Percentiles rank a stretch among this genome's conserved stretches.
Conservation (phyloP, 768 basidiomycete species). For the Kwoniella pini region DNA sequence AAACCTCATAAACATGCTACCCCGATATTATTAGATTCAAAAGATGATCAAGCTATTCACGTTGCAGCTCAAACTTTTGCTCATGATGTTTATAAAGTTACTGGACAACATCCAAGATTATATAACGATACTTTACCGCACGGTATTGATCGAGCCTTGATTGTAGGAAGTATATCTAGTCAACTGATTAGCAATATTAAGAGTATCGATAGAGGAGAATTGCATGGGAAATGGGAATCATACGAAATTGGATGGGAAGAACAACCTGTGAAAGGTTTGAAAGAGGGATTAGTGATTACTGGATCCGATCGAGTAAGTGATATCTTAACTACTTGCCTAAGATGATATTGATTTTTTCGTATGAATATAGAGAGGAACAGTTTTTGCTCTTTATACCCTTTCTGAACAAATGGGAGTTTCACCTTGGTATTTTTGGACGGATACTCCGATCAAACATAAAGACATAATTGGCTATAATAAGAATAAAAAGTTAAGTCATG, state of each 20-base stretch:
- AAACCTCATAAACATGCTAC: conserved; percentile 13
- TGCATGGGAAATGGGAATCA: conserved; percentile 69
- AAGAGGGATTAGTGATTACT: conserved; percentile 67
- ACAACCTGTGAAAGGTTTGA: conserved; percentile 64
- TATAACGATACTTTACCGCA: conserved; percentile 60
- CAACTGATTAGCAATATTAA: conserved; percentile 62
- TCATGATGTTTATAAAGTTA: conserved; percentile 65
- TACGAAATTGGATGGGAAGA: conserved; percentile 62
- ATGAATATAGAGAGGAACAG: conserved; percentile 62
- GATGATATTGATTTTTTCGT: not conserved
- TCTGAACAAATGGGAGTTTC: conserved; percentile 69
- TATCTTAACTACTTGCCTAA: not conserved
- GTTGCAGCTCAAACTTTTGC: conserved; percentile 64
- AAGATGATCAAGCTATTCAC: conserved; percentile 42
- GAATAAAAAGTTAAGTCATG: conserved; percentile 59
- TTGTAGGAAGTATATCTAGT: conserved; percentile 69
- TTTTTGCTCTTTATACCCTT: conserved; percentile 68
- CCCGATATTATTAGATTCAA: conserved; percentile 37
- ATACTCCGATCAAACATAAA: conserved; percentile 64
- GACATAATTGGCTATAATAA: conserved; percentile 57
- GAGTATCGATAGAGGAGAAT: conserved; percentile 60
- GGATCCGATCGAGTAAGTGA: conserved; percentile 62
- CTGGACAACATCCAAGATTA: conserved; percentile 60
- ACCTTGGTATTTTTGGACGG: conserved; percentile 66
- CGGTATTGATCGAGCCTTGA: conserved; percentile 56